Evolutionary conservation across 2,329 filamentous ascomycete genomes (phyloP), one percentile per base, ranked within the genome.

Genomic region (Zarea fungicola): DNA sequence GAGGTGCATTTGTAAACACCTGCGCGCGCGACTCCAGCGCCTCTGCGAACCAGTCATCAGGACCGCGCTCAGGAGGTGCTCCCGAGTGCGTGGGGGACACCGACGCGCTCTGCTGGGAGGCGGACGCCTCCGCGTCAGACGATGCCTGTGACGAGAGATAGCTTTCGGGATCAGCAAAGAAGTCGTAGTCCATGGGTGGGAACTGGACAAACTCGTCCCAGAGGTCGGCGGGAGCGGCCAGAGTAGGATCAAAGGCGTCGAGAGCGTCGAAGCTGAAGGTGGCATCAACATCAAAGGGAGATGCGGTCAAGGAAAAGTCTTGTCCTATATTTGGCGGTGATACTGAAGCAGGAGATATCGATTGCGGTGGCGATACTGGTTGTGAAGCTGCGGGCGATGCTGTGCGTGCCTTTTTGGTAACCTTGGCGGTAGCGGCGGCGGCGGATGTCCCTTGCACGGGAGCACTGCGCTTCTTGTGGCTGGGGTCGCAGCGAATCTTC

Each of bases 401-500:
- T 42, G 49, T 47, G 37, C 37, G 42, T 16, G 49, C 14, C 25
- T 51, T 51, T 31, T 45, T 46, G 21, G 46, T 32, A 3, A 42
- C 22, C 31, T 40, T 46, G 25, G 47, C 49, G 11, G 40, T 35
- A 10, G n/a, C 35, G 23, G 50, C 19, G n/a, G 19, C 34, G 16
- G 53, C n/a, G 22, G 35, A 42, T 9, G 50, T 54, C 48, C 55
- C 57, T 42, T 60, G 52, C 51, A 64, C 63, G 16, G 70, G 52
- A 46, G 67, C 63, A 18, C 61, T 55, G 23, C 69, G 64, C 67
- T 74, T 74, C 70, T 74, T 78, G 62, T 83, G 78, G 65, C 74
- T 78, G 3, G 79, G 79, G 55, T 81, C 77, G 60, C 79, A 83
- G 39, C 79, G 75, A 34, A 78, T 72, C 75, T 85, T 85, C 74